Evolutionary conservation across 1,284 basidiomycete genomes (phyloP).

Genomic region (Inonotus obliquus): DNA sequence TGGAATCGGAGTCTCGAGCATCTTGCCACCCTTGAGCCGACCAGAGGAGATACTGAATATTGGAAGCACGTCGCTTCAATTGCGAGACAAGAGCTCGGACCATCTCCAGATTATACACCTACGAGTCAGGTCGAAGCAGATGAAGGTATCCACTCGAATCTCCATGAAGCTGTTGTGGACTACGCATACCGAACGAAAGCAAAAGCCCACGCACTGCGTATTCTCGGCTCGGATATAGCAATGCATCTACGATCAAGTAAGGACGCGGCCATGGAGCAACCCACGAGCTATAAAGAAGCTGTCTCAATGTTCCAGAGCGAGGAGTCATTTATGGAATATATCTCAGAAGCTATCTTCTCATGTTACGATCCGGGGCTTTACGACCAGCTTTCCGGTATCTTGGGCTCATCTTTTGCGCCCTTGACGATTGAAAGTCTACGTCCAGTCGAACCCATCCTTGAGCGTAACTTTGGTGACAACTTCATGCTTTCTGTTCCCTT

Average conservation of each 20-base stretch:
- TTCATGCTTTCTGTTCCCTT: constrained; percentile 66
- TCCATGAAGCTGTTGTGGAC: constrained; percentile 55
- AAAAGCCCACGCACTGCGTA: constrained; percentile 72
- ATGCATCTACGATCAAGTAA: constrained; percentile 44
- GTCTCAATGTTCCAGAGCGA: constrained; percentile 51
- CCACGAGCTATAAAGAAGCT: constrained; percentile 55
- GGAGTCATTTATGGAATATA: constrained; percentile 56
- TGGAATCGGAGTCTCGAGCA: constrained; percentile 85
- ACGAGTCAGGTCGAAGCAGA: constrained; percentile 43
- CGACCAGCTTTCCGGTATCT: constrained; percentile 44
- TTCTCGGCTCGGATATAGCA: constrained; percentile 67
- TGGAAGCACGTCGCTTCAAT: constrained; percentile 64
- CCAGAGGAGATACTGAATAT: constrained; percentile 53
- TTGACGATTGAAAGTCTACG: constrained; percentile 62
- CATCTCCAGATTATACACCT: constrained; percentile 58
- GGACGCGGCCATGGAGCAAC: constrained; percentile 32
- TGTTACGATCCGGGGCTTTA: constrained; percentile 70
- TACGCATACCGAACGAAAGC: constrained; percentile 69
- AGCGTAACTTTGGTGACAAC: constrained; percentile 76
- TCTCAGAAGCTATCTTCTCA: constrained; percentile 62
- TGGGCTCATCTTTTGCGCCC: constrained; percentile 46
- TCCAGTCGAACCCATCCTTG: constrained; percentile 53
- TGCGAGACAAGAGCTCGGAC: constrained; percentile 59
- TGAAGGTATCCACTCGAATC: constrained; percentile 49
- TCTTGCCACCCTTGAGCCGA: constrained; percentile 48